phyloP scores from a whole-genome alignment of 2,329 filamentous ascomycete species.

The Fusarium palustre region DNA sequence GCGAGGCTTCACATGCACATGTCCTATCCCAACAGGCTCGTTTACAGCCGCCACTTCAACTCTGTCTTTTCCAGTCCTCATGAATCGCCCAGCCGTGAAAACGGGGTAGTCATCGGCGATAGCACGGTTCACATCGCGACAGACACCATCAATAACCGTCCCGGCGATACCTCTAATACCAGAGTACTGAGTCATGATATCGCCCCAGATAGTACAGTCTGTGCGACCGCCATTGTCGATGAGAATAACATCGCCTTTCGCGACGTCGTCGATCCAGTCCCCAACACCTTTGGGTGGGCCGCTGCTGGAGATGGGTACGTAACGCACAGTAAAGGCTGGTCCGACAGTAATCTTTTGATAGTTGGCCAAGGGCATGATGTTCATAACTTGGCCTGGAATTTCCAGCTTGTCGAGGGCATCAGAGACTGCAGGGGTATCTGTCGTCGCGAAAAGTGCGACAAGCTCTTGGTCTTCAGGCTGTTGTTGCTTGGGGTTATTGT shows the following conservation, averaged over 20 bases:
- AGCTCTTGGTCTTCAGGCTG: constrained; percentile 1
- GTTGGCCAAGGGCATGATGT: constrained; percentile 12
- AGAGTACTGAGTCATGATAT: constrained; percentile 53
- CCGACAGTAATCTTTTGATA: constrained; percentile 1
- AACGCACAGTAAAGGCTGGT: constrained; percentile 4
- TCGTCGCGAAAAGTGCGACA: neutral
- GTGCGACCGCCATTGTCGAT: constrained; percentile 52
- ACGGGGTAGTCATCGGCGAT: constrained; percentile 7
- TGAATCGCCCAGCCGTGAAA: constrained; percentile 5
- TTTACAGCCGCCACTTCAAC: neutral
- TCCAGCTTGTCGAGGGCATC: constrained; percentile 13
- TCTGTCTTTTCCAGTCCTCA: constrained; percentile 6
- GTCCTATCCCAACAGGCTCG: neutral
- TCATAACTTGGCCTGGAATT: neutral
- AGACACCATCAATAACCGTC: constrained; percentile 7
- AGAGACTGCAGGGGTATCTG: constrained; percentile 1
- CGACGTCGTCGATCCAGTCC: constrained; percentile 10
- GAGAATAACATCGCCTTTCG: constrained; percentile 45
- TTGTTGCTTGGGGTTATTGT: neutral
- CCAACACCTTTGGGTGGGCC: neutral
- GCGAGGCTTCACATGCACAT: neutral
- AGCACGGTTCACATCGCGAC: constrained; percentile 9
- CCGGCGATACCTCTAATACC: constrained; percentile 33
- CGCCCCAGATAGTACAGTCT: constrained; percentile 53
- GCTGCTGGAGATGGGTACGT: neutral